Conservation (phyloP, 2,329 filamentous ascomycete genomes). For the Exophiala alcalophila region DNA sequence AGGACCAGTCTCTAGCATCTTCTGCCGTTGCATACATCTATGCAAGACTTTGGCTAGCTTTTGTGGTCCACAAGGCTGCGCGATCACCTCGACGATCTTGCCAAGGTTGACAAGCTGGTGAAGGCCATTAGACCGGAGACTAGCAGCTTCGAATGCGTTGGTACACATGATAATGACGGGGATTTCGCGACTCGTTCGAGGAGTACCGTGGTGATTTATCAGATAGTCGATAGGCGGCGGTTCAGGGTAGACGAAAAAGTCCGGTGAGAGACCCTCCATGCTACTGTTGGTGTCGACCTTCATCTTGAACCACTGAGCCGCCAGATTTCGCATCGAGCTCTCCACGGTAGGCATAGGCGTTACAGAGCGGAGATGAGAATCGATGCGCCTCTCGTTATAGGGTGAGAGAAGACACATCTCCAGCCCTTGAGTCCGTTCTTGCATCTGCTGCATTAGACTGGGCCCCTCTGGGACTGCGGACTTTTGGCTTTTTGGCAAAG, state of each 20-base stretch:
- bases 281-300: constrained; percentile 17
- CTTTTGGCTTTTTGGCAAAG: constrained; percentile 18
- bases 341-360: constrained; percentile 23
- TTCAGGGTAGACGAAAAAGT: constrained; percentile 29
- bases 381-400: not conserved
- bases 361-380: not conserved
- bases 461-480: constrained; percentile 10
- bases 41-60: constrained; percentile 40
- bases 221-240: constrained; percentile 37
- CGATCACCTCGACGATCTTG: constrained; percentile 38
- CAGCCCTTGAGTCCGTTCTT: constrained; percentile 11
- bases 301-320: constrained; percentile 25
- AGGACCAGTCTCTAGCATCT: constrained; percentile 10
- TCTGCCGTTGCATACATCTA: constrained; percentile 26
- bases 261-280: constrained; percentile 18
- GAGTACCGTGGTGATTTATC: constrained; percentile 35
- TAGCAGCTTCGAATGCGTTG: constrained; percentile 37
- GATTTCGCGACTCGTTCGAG: constrained; percentile 31
- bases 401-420: constrained; percentile 22
- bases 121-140: constrained; percentile 32
- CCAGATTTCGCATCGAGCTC: constrained; percentile 18
- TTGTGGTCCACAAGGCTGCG: constrained; percentile 42
- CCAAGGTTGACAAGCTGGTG: constrained; percentile 31
- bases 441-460: too few relatives aligned
- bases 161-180: constrained; percentile 40